Evolutionary conservation across 768 basidiomycete species (phyloP), one percentile per base, ranked within the genome.

Genomic region (Podaxis sp.): DNA sequence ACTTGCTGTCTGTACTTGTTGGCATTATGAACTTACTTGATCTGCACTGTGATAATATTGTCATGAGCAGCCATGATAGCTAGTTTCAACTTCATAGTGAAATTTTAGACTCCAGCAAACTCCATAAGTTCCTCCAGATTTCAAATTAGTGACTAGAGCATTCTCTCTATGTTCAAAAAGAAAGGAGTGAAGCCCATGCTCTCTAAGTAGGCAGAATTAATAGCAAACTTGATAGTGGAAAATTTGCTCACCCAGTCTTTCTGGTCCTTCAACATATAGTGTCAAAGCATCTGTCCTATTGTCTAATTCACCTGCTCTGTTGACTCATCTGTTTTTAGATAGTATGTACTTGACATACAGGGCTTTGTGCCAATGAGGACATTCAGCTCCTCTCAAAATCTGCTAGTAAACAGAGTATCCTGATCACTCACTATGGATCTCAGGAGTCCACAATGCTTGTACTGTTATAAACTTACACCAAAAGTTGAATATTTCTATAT

Each of bases 61-160:
- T 77, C 76, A 37, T 72, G 71, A 0, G 74, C 75, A 28, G 68
- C 60, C 8, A 66, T 56, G 1, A 74, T 52, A 38, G 73, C 70
- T 20, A 33, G 33, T 33, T 64, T 66, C 6, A 64, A 0, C 22
- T 48, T 60, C 11, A 15, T 20, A 30, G 66, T 59, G 37, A 64
- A 66, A 3, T 38, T 50, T 4, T 59, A 24, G 3, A 66, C 66
- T 2, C 63, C 63, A 2, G 62, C 58, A 33, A 46, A 66, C n/a
- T 64, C 63, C 2, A 22, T 6, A n/a, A 46, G 38, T 11, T 24
- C 28, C 10, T 50, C 50, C 4, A 10, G 41, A 41, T 64, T 41
- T 63, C 66, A 66, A 20, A 64, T 58, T 17, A 66, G 30, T 2
- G 53, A 24, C 0, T 50, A 8, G 1, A 58, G 66, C 30, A 64